phyloP scores from a whole-genome alignment of 345 rosid species.

The Lepidium didymum region DNA sequence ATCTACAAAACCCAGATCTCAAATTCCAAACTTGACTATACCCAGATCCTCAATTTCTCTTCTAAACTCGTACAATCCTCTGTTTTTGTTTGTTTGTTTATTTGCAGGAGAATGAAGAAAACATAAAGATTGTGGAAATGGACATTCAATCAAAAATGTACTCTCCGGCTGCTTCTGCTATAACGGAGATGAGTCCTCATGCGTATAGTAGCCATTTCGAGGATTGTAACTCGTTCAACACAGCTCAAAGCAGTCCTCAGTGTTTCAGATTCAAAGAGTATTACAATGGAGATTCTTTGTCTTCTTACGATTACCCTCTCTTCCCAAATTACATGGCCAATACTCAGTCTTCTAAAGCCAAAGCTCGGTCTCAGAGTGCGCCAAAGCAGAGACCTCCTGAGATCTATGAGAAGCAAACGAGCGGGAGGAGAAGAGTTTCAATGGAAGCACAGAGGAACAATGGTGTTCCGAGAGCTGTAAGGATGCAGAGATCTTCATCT shows the following conservation, averaged over 20 bases:
- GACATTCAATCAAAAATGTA: slow-evolving; percentile 42
- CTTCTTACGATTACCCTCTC: slow-evolving; percentile 56
- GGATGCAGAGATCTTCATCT: slow-evolving; percentile 94
- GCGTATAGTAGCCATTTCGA: slow-evolving; percentile 71
- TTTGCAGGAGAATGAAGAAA: slow-evolving; percentile 64
- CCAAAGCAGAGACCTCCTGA: slow-evolving; percentile 74
- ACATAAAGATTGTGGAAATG: slow-evolving; percentile 80
- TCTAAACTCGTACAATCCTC: not conserved
- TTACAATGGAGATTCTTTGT: slow-evolving; percentile 39
- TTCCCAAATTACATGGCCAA: slow-evolving; percentile 88
- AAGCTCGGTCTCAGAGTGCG: slow-evolving; percentile 74
- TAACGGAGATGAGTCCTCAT: slow-evolving; percentile 69
- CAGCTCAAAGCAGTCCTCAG: slow-evolving; percentile 67
- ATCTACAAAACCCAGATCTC: slow-evolving; percentile 29
- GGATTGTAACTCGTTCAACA: slow-evolving; percentile 49
- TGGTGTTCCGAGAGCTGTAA: slow-evolving; percentile 54
- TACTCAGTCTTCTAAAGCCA: slow-evolving; percentile 73
- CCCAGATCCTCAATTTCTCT: not conserved
- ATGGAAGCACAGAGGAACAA: slow-evolving; percentile 52
- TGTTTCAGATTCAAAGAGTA: slow-evolving; percentile 31
- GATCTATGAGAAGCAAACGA: slow-evolving; percentile 61
- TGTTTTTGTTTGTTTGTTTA: not conserved
- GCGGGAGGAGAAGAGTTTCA: slow-evolving; percentile 48
- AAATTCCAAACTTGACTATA: slow-evolving; percentile 19
- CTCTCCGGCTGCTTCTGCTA: slow-evolving; percentile 60